phyloP scores from a whole-genome alignment of 176 grass and related monocot genomes.

The Phyllostachys edulis region DNA sequence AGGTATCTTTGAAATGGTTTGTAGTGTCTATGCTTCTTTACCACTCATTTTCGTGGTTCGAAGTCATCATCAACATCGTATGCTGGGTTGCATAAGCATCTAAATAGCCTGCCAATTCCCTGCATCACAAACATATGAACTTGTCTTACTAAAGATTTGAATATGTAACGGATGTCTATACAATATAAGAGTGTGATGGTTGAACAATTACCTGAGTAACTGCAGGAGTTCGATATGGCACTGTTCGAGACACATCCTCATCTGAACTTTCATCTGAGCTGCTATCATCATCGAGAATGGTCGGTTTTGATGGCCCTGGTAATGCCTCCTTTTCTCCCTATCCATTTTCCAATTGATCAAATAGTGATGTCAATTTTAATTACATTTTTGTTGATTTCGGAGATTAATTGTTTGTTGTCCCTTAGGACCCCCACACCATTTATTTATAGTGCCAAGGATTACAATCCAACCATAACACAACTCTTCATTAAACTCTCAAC shows the following conservation, averaged over 20 bases:
- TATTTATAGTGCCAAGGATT: no score
- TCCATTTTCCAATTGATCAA: conserved; percentile 17
- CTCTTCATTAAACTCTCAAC: no score
- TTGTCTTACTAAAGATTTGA: neutral
- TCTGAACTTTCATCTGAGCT: conserved; percentile 87
- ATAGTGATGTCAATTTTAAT: neutral
- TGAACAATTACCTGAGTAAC: conserved; percentile 71
- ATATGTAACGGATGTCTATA: neutral
- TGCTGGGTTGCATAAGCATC: conserved; percentile 95
- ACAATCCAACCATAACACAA: no score
- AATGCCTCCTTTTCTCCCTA: conserved; percentile 81
- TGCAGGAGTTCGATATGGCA: conserved; percentile 82
- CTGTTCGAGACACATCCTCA: conserved; percentile 50
- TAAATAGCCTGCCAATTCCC: conserved; percentile 94
- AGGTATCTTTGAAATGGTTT: neutral
- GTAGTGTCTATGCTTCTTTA: neutral
- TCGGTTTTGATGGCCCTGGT: conserved; percentile 66
- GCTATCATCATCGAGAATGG: conserved; percentile 63
- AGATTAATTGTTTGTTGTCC: no score
- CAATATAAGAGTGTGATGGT: neutral
- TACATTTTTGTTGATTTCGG: no score
- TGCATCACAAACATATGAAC: conserved; percentile 32
- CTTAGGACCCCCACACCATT: no score
- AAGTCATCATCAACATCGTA: conserved; percentile 97
- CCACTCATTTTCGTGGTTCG: conserved; percentile 54